These are phyloP conservation scores for Trametes villosa DNA, from an alignment of 768 basidiomycete species.

Conservation along the genomic window DNA sequence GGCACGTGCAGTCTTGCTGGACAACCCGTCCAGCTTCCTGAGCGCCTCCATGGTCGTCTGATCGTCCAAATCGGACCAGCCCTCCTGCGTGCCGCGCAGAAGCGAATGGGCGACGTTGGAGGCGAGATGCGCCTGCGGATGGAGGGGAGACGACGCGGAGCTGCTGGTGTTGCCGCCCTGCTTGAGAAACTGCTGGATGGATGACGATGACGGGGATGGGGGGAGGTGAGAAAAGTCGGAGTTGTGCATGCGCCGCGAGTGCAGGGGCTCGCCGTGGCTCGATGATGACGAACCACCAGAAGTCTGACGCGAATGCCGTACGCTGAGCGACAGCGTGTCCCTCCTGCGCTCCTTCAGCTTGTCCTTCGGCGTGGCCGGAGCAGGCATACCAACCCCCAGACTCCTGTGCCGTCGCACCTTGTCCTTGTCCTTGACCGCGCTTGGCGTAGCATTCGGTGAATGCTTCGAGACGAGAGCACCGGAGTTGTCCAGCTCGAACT, in stretches of 20 bases:
- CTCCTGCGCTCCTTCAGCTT: conserved; percentile 49
- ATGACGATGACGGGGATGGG: conserved; percentile 89
- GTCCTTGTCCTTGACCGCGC: conserved; percentile 49
- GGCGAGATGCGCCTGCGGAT: conserved; percentile 49
- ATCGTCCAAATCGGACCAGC: conserved; percentile 87
- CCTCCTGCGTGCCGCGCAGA: conserved; percentile 85
- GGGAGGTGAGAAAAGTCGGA: conserved; percentile 90
- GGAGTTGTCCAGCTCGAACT: conserved; percentile 78
- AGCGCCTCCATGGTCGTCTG: conserved; percentile 89
- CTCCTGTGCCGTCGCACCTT: conserved; percentile 71
- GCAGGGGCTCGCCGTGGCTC: conserved; percentile 52
- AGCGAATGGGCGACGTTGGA: conserved; percentile 83
- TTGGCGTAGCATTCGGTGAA: conserved; percentile 26
- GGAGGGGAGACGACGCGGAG: conserved; percentile 41
- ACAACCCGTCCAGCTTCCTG: conserved; percentile 89
- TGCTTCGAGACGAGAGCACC: conserved; percentile 63
- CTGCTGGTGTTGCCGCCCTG: conserved; percentile 51
- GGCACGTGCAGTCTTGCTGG: conserved; percentile 73
- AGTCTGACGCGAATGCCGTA: conserved; percentile 61
- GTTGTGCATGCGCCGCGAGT: conserved; percentile 63
- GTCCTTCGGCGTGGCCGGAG: conserved; percentile 42
- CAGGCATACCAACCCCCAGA: conserved; percentile 57
- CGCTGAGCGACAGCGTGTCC: conserved; percentile 36
- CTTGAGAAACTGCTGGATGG: conserved; percentile 81
- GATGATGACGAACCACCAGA: conserved; percentile 73